Conservation (phyloP, 306 rosid species). For the Delonix regia region DNA sequence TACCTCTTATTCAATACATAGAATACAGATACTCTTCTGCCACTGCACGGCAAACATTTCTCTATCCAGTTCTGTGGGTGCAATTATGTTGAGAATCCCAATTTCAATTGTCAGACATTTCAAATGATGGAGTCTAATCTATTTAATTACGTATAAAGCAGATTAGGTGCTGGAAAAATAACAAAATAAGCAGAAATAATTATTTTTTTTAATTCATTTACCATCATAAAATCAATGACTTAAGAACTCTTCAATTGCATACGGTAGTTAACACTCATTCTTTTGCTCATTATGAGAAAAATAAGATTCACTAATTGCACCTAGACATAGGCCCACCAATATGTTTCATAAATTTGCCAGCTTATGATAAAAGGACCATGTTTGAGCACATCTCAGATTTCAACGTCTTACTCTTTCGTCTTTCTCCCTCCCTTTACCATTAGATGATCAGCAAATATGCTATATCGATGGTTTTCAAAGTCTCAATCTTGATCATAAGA, state of each 20-base stretch:
- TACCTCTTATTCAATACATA: background rate
- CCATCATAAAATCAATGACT: background rate
- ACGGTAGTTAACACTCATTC: background rate
- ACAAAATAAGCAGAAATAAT: background rate
- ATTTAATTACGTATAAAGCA: background rate
- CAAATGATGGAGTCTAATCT: background rate
- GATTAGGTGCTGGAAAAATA: background rate
- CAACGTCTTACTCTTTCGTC: background rate
- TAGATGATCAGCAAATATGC: background rate
- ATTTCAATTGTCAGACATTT: background rate
- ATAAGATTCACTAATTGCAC: no score
- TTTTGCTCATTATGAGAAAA: no score
- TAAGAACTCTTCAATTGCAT: background rate
- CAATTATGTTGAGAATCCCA: background rate
- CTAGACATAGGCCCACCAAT: background rate
- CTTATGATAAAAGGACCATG: background rate
- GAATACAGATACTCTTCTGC: background rate
- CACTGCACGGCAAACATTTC: background rate
- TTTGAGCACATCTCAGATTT: background rate
- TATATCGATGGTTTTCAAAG: no score
- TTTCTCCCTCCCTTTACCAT: background rate
- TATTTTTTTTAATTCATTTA: background rate
- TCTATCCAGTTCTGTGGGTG: background rate
- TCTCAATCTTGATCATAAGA: no score
- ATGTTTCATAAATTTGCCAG: background rate